These are phyloP conservation scores for Nannizziopsis arthrosporioides DNA, from an alignment of 2,329 filamentous ascomycete species.

Conservation along the genomic window DNA sequence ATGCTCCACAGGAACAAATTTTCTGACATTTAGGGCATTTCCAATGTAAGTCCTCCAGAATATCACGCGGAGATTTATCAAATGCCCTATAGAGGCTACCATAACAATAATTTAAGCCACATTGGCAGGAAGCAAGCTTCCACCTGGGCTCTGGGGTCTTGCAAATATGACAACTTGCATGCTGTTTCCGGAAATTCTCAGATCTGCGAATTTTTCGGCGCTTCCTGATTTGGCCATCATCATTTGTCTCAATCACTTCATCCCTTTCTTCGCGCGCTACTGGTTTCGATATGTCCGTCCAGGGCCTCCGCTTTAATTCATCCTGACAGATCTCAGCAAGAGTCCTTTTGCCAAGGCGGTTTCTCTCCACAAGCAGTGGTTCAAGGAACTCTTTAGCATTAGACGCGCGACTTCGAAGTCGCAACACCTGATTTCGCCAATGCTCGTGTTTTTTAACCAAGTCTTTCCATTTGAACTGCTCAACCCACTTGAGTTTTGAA, in stretches of 20 bases:
- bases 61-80: conserved; percentile 71
- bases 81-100: conserved; percentile 86
- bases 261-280: conserved; percentile 24
- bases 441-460: conserved; percentile 65
- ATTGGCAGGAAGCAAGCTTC: conserved; percentile 72
- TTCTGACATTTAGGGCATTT: conserved; percentile 75
- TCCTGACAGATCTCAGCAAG: conserved; percentile 91
- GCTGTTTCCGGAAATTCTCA: conserved; percentile 40
- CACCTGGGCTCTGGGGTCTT: conserved; percentile 67
- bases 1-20: conserved; percentile 77
- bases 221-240: conserved; percentile 51
- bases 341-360: conserved; percentile 59
- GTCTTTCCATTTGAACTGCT: conserved; percentile 80
- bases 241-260: conserved; percentile 41
- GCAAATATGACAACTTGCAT: conserved; percentile 67
- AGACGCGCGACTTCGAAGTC: conserved; percentile 52
- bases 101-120: conserved; percentile 73
- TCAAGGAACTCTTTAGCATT: conserved; percentile 54
- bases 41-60: conserved; percentile 74
- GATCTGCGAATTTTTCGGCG: conserved; percentile 46
- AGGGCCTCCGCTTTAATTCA: conserved; percentile 67
- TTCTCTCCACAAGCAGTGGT: conserved; percentile 54
- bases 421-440: conserved; percentile 70
- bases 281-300: conserved; percentile 64
- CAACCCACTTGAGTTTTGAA: conserved; percentile 76